phyloP scores from a whole-genome alignment of 345 rosid species.

The Bretschneidera sinensis region DNA sequence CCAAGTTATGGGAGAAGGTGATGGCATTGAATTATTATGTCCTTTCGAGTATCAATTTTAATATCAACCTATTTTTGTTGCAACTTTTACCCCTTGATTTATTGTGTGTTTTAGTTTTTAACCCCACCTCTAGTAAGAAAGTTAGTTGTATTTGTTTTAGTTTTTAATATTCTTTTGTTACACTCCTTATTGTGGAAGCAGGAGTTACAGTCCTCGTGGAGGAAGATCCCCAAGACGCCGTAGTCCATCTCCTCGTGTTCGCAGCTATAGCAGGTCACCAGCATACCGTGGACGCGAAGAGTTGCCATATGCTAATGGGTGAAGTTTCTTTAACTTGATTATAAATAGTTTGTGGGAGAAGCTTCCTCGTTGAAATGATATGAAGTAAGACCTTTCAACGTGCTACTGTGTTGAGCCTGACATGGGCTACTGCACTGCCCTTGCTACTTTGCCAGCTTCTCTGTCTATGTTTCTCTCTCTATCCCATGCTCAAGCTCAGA shows the following conservation, averaged over 20 bases:
- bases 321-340: slow-evolving; percentile 17
- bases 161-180: slow-evolving; percentile 4
- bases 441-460: neutral
- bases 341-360: neutral
- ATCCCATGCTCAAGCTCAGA: neutral
- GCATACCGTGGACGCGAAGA: slow-evolving; percentile 77
- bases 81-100: neutral
- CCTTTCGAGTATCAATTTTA: neutral
- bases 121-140: neutral
- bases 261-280: slow-evolving; percentile 88
- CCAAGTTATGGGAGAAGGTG: slow-evolving; percentile 86
- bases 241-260: slow-evolving; percentile 85
- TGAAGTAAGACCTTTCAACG: neutral
- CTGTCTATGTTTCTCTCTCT: neutral
- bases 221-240: slow-evolving; percentile 80
- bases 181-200: slow-evolving; percentile 21
- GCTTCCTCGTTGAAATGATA: neutral
- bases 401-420: neutral
- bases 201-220: slow-evolving; percentile 93
- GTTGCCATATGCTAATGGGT: slow-evolving; percentile 89
- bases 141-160: neutral
- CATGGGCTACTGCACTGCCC: neutral
- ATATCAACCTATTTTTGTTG: neutral
- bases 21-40: slow-evolving; percentile 2
- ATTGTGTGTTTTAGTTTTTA: neutral